Percentiles rank a stretch among this genome's conserved stretches.
Conservation (phyloP, 148 eudicot genomes). For the Cornus kousa region DNA sequence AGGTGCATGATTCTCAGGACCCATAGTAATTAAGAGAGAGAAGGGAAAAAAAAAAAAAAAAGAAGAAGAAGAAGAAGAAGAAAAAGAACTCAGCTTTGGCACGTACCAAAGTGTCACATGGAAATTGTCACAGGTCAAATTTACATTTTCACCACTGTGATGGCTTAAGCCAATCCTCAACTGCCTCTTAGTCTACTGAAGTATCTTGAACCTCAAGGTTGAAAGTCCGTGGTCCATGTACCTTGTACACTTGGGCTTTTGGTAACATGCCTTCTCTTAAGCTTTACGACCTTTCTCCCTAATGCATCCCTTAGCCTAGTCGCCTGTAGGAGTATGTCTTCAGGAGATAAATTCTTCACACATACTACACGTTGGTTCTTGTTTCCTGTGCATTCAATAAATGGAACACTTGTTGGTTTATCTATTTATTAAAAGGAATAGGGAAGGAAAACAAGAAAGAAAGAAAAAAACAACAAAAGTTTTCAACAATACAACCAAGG, state of each 20-base stretch:
- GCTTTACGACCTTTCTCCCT: slow-evolving; percentile 72
- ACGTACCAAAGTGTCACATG: neutral
- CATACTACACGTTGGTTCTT: slow-evolving; percentile 66
- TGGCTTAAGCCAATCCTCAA: too few species aligned
- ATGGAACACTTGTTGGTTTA: neutral
- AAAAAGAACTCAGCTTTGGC: neutral
- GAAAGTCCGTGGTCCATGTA: slow-evolving; percentile 56
- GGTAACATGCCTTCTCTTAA: slow-evolving; percentile 68
- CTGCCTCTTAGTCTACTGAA: too few species aligned
- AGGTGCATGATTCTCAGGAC: neutral
- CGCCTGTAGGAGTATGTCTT: slow-evolving; percentile 56
- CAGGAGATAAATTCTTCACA: slow-evolving; percentile 59
- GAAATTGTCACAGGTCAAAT: too few species aligned
- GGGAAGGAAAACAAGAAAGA: neutral
- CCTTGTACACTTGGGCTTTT: slow-evolving; percentile 77
- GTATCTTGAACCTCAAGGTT: slow-evolving; percentile 27
- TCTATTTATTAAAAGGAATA: neutral
- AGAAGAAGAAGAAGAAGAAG: too few species aligned
- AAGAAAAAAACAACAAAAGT: neutral
- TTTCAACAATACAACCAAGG: too few species aligned
- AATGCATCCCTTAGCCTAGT: slow-evolving; percentile 61
- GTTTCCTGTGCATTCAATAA: slow-evolving; percentile 31
- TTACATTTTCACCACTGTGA: too few species aligned
- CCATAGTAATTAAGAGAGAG: neutral
- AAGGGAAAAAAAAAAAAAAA: too few species aligned